These are phyloP conservation scores for Periconia digitata DNA, from an alignment of 2,329 filamentous ascomycete genomes.

Conservation along the genomic window DNA sequence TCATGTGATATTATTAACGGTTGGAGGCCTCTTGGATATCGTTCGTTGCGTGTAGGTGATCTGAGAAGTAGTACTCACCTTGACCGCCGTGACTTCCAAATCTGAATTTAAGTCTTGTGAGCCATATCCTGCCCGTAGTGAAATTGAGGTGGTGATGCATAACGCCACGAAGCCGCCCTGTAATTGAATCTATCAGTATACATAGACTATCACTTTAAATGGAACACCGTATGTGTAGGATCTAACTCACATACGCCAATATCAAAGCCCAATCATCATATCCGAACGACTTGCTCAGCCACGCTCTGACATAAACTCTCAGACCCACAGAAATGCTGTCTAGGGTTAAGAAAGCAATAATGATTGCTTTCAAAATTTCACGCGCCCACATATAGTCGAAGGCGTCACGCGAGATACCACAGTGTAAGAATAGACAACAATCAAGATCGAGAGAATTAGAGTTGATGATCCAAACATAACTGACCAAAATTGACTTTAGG, in stretches of 20 bases:
- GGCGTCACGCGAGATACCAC: too few species aligned
- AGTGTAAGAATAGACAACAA: too few species aligned
- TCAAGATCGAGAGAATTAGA: too few species aligned
- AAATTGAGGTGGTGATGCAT: conserved; percentile 3
- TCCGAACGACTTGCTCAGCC: conserved; percentile 5
- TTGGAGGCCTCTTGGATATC: not conserved
- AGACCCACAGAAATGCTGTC: conserved; percentile 4
- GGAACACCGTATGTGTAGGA: too few species aligned
- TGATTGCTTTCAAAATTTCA: conserved; percentile 4
- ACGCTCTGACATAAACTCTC: conserved; percentile 2
- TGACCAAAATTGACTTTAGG: too few species aligned
- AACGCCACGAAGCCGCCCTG: conserved; percentile 7
- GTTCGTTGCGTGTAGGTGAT: not conserved
- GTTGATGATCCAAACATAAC: too few species aligned
- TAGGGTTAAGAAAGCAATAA: conserved; percentile 7
- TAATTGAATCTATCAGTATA: conserved; percentile 2
- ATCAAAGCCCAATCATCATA: conserved; percentile 10
- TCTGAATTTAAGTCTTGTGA: conserved; percentile 5
- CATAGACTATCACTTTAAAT: not conserved
- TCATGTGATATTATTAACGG: too few species aligned
- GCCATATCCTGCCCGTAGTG: conserved; percentile 3
- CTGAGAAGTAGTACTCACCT: conserved; percentile 1
- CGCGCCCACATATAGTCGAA: conserved; percentile 6
- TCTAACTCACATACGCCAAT: conserved; percentile 3
- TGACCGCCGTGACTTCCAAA: conserved; percentile 1